Evolutionary conservation across 208 protist genomes (phyloP).

Genomic region (Crithidia fasciculata): DNA sequence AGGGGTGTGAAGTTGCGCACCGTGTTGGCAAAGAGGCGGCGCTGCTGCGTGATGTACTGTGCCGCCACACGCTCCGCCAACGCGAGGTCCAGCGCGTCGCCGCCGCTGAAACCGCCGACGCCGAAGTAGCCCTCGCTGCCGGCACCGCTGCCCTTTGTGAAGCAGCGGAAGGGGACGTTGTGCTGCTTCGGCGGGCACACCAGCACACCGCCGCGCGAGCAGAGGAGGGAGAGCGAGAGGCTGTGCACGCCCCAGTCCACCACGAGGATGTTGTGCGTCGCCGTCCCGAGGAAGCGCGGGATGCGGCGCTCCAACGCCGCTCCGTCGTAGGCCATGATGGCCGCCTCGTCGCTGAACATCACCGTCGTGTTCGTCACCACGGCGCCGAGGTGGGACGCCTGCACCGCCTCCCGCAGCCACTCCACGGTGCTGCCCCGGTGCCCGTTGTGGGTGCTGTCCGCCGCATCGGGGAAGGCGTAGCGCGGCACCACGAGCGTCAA

Average conservation of each 20-base stretch:
- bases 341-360: constrained; percentile 82
- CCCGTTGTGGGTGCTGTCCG: constrained; percentile 5
- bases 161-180: constrained; percentile 43
- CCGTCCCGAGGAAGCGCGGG: constrained; percentile 29
- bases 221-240: constrained; percentile 61
- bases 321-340: constrained; percentile 60
- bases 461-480: constrained; percentile 59
- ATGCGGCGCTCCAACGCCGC: constrained; percentile 27
- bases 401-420: constrained; percentile 77
- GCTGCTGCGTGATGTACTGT: constrained; percentile 77
- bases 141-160: constrained; percentile 22
- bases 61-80: constrained; percentile 75
- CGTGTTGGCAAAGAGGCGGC: constrained; percentile 53
- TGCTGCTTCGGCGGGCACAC: constrained; percentile 29
- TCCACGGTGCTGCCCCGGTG: constrained; percentile 32
- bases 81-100: constrained; percentile 69
- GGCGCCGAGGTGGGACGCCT: constrained; percentile 58
- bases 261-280: constrained; percentile 62
- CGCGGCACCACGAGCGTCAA: constrained; percentile 83
- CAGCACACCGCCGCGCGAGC: constrained; percentile 59
- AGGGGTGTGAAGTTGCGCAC: constrained; percentile 40
- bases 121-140: constrained; percentile 32
- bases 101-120: constrained; percentile 38
- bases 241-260: constrained; percentile 84
- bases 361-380: constrained; percentile 54